phyloP scores from a whole-genome alignment of 257 asterid species.

The Solanum gandarillasii region DNA sequence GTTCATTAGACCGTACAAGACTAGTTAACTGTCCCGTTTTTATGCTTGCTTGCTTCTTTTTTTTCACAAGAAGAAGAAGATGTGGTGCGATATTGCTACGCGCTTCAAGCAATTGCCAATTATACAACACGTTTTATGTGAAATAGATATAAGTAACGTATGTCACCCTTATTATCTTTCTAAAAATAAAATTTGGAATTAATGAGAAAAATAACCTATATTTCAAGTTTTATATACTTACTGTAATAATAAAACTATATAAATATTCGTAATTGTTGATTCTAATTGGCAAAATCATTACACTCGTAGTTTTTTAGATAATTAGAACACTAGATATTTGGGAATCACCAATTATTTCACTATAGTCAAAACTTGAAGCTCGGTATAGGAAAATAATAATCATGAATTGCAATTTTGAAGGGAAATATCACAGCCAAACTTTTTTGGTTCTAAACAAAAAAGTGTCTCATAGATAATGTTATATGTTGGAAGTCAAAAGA shows the following conservation, averaged over 20 bases:
- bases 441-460: not conserved
- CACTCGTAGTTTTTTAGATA: not conserved
- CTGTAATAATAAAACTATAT: not conserved
- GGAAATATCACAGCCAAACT: not conserved
- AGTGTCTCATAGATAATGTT: not conserved
- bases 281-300: not conserved
- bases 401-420: not conserved
- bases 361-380: not conserved
- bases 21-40: conserved; percentile 5
- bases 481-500: not conserved
- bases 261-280: not conserved
- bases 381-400: not conserved
- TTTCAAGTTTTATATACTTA: not conserved
- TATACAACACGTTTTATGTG: not conserved
- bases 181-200: not conserved
- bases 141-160: not conserved
- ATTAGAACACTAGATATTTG: not conserved
- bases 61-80: not conserved
- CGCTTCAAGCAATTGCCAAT: not conserved
- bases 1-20: conserved; percentile 15
- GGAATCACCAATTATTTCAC: not conserved
- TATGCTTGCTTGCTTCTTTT: conserved; percentile 11
- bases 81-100: not conserved
- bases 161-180: not conserved
- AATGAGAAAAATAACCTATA: not conserved